Evolutionary conservation across 2,329 filamentous ascomycete species (phyloP).

Genomic region (Fusarium virguliforme): DNA sequence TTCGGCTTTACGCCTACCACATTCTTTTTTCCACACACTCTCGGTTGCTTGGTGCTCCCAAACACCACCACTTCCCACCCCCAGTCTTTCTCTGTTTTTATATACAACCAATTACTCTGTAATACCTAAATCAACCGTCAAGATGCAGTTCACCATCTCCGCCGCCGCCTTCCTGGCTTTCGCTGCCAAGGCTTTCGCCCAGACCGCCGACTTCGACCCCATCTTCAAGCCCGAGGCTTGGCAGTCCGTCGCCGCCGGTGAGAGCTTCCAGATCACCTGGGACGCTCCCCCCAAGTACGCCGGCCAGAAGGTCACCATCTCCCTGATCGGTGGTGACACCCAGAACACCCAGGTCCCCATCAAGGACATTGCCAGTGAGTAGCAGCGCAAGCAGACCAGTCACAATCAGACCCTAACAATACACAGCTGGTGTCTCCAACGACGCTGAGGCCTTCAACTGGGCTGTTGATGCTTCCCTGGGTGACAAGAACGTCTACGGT

Average conservation of each 20-base stretch:
- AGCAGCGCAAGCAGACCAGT: neutral
- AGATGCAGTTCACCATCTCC: constrained; percentile 70
- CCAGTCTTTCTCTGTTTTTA: constrained; percentile 39
- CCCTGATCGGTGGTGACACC: constrained; percentile 68
- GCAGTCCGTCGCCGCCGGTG: constrained; percentile 65
- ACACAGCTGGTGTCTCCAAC: constrained; percentile 65
- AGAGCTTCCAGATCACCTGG: constrained; percentile 69
- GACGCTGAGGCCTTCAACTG: constrained; percentile 64
- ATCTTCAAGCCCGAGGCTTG: constrained; percentile 64
- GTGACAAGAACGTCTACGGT: constrained; percentile 68
- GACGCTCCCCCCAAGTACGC: constrained; percentile 59
- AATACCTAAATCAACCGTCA: constrained; percentile 56
- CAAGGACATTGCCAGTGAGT: constrained; percentile 68
- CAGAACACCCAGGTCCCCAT: constrained; percentile 61
- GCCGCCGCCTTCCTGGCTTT: constrained; percentile 68
- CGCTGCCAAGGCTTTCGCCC: constrained; percentile 66
- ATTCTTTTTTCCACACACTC: constrained; percentile 50
- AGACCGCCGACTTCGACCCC: constrained; percentile 71
- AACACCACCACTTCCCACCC: constrained; percentile 26
- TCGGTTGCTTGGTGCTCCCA: constrained; percentile 39
- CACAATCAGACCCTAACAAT: neutral
- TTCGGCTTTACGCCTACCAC: constrained; percentile 53
- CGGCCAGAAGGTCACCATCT: constrained; percentile 65
- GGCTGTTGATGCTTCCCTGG: constrained; percentile 64
- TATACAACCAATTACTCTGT: constrained; percentile 40